phyloP scores from a whole-genome alignment of 2,329 filamentous ascomycete species.

The Pseudopyrenochaeta lycopersici region DNA sequence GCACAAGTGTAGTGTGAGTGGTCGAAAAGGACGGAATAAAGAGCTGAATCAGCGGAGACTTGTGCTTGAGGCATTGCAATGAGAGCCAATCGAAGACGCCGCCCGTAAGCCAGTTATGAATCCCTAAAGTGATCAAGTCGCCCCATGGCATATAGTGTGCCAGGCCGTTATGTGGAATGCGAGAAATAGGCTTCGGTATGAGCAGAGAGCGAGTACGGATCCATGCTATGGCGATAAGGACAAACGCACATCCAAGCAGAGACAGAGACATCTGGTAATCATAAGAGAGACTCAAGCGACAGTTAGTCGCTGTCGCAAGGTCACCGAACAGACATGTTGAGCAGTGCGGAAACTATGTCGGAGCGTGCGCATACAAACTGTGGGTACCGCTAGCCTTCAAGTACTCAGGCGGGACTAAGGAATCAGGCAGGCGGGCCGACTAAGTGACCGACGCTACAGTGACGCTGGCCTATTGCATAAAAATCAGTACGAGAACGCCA shows the following conservation, averaged over 20 bases:
- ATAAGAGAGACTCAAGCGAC: background rate
- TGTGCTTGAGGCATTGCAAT: constrained; percentile 7
- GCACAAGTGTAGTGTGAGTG: constrained; percentile 4
- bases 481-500: too few relatives aligned
- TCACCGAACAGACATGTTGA: background rate
- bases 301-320: background rate
- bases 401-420: too few relatives aligned
- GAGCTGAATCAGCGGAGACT: constrained; percentile 6
- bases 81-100: constrained; percentile 11
- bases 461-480: too few relatives aligned
- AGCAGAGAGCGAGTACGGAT: background rate
- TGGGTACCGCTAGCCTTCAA: too few relatives aligned
- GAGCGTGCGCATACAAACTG: too few relatives aligned
- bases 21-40: constrained; percentile 15
- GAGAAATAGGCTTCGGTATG: constrained; percentile 1
- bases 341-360: too few relatives aligned
- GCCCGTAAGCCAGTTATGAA: constrained; percentile 3
- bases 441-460: too few relatives aligned
- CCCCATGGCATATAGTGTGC: constrained; percentile 3
- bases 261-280: background rate
- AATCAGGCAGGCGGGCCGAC: too few relatives aligned
- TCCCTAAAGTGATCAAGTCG: constrained; percentile 5
- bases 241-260: background rate
- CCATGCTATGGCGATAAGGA: background rate
- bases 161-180: constrained; percentile 3